Percentiles rank a stretch among this genome's conserved stretches.
Evolutionary conservation across 495 filamentous ascomycete genomes (phyloP).

Genomic region (Clavariopsis aquatica): DNA sequence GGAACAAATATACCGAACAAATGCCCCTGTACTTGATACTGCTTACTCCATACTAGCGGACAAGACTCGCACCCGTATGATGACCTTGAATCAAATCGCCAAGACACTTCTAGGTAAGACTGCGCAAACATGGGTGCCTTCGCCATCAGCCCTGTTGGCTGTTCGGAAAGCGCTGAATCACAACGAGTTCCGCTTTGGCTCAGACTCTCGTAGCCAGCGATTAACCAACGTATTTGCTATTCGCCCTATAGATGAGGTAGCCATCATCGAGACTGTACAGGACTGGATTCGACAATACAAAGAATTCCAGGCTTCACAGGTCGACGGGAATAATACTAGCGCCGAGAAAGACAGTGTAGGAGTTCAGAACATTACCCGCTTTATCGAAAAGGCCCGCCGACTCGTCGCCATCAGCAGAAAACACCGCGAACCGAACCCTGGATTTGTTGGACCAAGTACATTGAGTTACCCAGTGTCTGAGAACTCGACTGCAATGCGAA

Average conservation of each 20-base stretch:
- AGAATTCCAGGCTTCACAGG: constrained; percentile 45
- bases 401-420: constrained; percentile 69
- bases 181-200: constrained; percentile 56
- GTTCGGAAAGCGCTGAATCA: constrained; percentile 63
- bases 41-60: constrained; percentile 47
- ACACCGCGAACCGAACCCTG: constrained; percentile 60
- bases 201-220: constrained; percentile 45
- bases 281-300: constrained; percentile 63
- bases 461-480: constrained; percentile 46
- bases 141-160: constrained; percentile 61
- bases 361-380: constrained; percentile 51
- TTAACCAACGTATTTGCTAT: constrained; percentile 51
- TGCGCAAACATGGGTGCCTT: constrained; percentile 45
- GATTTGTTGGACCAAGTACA: constrained; percentile 54
- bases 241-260: constrained; percentile 51
- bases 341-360: constrained; percentile 35
- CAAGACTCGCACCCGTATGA: constrained; percentile 46
- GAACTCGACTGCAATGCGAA: constrained; percentile 19
- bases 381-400: constrained; percentile 64
- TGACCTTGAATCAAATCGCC: constrained; percentile 66
- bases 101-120: constrained; percentile 50
- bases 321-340: constrained; percentile 21
- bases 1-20: constrained; percentile 52
- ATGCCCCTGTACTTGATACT: constrained; percentile 46
- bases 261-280: constrained; percentile 51